Evolutionary conservation across 2,329 filamentous ascomycete species (phyloP).

Genomic region (Phoma herbarum): DNA sequence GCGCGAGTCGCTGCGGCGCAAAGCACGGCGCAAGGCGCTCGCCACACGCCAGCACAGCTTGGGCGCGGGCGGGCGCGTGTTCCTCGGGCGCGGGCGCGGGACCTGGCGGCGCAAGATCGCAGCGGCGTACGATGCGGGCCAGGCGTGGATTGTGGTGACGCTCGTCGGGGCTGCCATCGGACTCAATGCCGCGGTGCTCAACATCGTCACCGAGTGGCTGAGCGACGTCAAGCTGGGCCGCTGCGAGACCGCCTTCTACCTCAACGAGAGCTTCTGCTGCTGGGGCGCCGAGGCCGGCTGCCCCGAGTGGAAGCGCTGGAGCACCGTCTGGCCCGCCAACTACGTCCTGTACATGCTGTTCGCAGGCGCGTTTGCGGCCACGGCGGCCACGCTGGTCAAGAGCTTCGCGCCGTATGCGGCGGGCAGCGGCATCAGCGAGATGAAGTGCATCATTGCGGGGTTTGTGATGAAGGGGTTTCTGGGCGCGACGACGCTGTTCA

Average conservation of each 20-base stretch:
- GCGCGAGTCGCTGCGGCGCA: slow-evolving; percentile 84
- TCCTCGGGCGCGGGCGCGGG: slow-evolving; percentile 69
- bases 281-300: slow-evolving; percentile 95
- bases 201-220: slow-evolving; percentile 96
- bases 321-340: slow-evolving; percentile 77
- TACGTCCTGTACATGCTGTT: slow-evolving; percentile 90
- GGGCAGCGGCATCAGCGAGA: slow-evolving; percentile 96
- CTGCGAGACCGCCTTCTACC: slow-evolving; percentile 93
- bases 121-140: slow-evolving; percentile 93
- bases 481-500: slow-evolving; percentile 87
- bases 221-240: slow-evolving; percentile 96
- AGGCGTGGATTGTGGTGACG: slow-evolving; percentile 97
- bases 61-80: slow-evolving; percentile 46
- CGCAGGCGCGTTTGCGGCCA: slow-evolving; percentile 82
- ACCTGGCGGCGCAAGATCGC: slow-evolving; percentile 79
- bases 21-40: slow-evolving; percentile 75
- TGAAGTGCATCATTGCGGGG: slow-evolving; percentile 98
- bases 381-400: slow-evolving; percentile 84
- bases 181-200: slow-evolving; percentile 89
- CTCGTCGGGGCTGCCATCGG: slow-evolving; percentile 93
- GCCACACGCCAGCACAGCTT: slow-evolving; percentile 55
- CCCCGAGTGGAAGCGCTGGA: slow-evolving; percentile 89
- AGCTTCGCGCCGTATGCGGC: slow-evolving; percentile 95
- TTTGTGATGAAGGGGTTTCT: slow-evolving; percentile 99
- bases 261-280: slow-evolving; percentile 97